Percentiles rank a stretch among this genome's conserved stretches.
phyloP scores from a whole-genome alignment of 345 rosid species.

The Eucalyptus rudis region DNA sequence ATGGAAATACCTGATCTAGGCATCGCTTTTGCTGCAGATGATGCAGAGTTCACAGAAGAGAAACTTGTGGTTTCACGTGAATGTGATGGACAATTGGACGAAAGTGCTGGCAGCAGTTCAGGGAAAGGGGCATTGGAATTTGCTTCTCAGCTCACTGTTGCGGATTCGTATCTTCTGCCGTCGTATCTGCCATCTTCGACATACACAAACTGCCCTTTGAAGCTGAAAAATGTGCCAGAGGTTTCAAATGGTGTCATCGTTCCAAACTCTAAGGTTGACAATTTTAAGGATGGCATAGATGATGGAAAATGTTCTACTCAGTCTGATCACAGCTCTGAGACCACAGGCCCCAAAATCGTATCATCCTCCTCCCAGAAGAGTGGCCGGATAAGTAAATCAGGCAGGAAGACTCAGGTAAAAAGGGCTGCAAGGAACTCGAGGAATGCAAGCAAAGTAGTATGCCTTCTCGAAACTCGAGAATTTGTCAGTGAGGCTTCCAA shows the following conservation, averaged over 20 bases:
- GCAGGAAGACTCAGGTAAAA: constrained; percentile 22
- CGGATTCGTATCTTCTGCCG: background rate
- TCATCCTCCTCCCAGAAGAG: constrained; percentile 32
- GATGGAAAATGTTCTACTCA: constrained; percentile 23
- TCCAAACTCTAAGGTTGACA: background rate
- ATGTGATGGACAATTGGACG: background rate
- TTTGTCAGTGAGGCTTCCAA: constrained; percentile 25
- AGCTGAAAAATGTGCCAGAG: background rate
- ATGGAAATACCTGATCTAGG: background rate
- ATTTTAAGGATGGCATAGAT: background rate
- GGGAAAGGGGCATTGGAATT: constrained; percentile 9
- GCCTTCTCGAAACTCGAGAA: constrained; percentile 13
- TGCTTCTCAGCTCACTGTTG: background rate
- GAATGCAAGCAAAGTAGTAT: constrained; percentile 19
- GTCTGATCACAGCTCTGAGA: constrained; percentile 26
- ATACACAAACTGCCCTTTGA: constrained; percentile 14
- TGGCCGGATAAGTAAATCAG: constrained; percentile 22
- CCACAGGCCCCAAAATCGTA: constrained; percentile 5
- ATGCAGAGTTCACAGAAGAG: background rate
- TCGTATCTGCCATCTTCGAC: background rate
- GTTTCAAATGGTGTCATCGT: background rate
- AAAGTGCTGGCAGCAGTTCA: background rate
- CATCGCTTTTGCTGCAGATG: background rate
- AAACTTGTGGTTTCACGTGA: background rate
- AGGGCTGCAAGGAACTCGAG: constrained; percentile 20